Evolutionary conservation across 148 eudicot genomes (phyloP), one percentile per base, ranked within the genome.

Genomic region (Pouteria glomerata): DNA sequence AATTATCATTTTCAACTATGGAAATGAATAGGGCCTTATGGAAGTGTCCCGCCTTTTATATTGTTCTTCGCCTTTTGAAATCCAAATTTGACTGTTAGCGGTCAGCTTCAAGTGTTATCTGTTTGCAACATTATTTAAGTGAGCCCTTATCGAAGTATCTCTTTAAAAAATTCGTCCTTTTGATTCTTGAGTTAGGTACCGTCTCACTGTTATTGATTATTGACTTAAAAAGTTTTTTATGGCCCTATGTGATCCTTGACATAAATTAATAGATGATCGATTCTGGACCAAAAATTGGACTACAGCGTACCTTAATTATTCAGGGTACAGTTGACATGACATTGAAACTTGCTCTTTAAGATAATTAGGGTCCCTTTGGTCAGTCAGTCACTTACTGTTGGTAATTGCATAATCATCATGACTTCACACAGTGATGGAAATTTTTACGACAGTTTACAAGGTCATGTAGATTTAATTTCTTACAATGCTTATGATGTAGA

Each of bases 401-500:
- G 14, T 39, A 19, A 26, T 55, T 69, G 30, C 30, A 34, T 52
- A 24, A 52, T 68, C n/a, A 31, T 63, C 24, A 23, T 41, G 24
- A 39, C 62, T 33, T 56, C 51, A 21, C 16, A 70, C 2, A 19
- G 52, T 57, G 48, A 70, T 10, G 16, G 23, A 31, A 51, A 35
- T 6, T 57, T 18, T 18, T 37, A 10, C 1, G 18, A 8, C 8
- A 21, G 29, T 12, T 23, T 21, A 24, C 31, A 23, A 21, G 27
- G 2, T 63, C 24, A 13, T 47, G 15, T 15, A 21, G 31, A 33
- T n/a, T 39, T 41, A 18, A 57, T 16, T 53, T 66, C 63, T 73
- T 13, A 60, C 15, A 59, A 37, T 37, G 31, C 58, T 67, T 33
- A 8, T 57, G 66, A 39, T 80, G 81, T 69, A 94, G 98, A 80